Evolutionary conservation across 768 basidiomycete genomes (phyloP).

Genomic region (Mycena kentingensis): DNA sequence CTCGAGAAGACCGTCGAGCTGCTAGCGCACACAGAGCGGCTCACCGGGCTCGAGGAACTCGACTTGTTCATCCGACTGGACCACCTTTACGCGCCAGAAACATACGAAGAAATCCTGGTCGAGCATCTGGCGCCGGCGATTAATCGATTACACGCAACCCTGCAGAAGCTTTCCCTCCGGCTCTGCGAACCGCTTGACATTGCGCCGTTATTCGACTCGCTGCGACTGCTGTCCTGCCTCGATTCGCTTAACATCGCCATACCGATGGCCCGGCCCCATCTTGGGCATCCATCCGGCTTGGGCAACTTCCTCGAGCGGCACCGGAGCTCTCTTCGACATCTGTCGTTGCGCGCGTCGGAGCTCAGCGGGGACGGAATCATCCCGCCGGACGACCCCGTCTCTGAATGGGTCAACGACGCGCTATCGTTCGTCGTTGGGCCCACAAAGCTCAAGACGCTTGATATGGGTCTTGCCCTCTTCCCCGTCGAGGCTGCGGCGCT

Average conservation of each 20-base stretch:
- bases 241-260: conserved; percentile 42
- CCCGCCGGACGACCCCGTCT: conserved; percentile 35
- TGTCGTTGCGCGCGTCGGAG: conserved; percentile 46
- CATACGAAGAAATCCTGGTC: conserved; percentile 35
- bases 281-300: conserved; percentile 44
- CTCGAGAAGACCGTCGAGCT: conserved; percentile 43
- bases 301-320: conserved; percentile 40
- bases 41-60: conserved; percentile 42
- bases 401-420: conserved; percentile 38
- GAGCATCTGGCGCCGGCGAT: conserved; percentile 43
- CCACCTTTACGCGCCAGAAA: conserved; percentile 24
- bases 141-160: conserved; percentile 35
- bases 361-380: conserved; percentile 37
- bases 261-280: conserved; percentile 41
- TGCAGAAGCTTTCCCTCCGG: conserved; percentile 42
- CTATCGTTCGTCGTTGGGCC: conserved; percentile 29
- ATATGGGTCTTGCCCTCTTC: conserved; percentile 39
- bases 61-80: conserved; percentile 46
- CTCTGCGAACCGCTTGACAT: conserved; percentile 49
- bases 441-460: conserved; percentile 34
- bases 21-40: conserved; percentile 31
- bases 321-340: conserved; percentile 34
- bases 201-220: conserved; percentile 41
- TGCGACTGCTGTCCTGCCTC: conserved; percentile 35
- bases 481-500: conserved; percentile 38